phyloP scores from a whole-genome alignment of 306 rosid genomes.

The Acacia crassicarpa region DNA sequence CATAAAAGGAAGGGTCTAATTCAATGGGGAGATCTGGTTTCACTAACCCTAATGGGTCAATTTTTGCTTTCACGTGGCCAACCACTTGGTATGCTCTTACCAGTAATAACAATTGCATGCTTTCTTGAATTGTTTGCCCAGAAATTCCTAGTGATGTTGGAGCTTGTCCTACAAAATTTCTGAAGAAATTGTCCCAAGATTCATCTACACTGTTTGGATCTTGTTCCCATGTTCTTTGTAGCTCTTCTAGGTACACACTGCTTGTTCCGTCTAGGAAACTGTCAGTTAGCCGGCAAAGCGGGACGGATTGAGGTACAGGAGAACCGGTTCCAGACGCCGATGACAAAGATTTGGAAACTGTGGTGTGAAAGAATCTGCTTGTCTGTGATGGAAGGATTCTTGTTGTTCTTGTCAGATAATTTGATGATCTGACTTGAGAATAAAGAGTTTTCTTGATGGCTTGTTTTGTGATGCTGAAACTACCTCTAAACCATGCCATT shows the following conservation, averaged over 20 bases:
- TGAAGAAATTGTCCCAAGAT: constrained; percentile 95
- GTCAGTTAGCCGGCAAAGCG: constrained; percentile 77
- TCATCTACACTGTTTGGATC: constrained; percentile 86
- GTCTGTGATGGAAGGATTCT: constrained; percentile 43
- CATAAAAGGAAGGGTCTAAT: constrained; percentile 73
- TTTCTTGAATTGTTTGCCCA: constrained; percentile 94
- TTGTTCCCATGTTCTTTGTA: constrained; percentile 97
- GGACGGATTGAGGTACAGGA: constrained; percentile 67
- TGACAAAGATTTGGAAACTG: constrained; percentile 47
- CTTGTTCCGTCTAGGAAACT: constrained; percentile 90
- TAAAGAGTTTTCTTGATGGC: constrained; percentile 56
- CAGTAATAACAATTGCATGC: constrained; percentile 78
- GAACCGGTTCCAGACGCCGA: constrained; percentile 46
- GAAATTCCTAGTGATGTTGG: constrained; percentile 82
- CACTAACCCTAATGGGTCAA: constrained; percentile 82
- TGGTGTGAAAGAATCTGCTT: constrained; percentile 62
- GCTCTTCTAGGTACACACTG: constrained; percentile 88
- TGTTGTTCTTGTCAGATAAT: constrained; percentile 42
- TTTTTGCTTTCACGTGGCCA: constrained; percentile 88
- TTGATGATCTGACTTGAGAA: constrained; percentile 41
- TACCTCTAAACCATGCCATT: constrained; percentile 89
- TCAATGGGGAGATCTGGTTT: constrained; percentile 63
- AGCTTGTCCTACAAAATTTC: constrained; percentile 88
- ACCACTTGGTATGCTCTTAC: constrained; percentile 91
- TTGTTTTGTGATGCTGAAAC: constrained; percentile 58